Conservation (phyloP, 768 basidiomycete genomes). For the Termitomyces sp. region DNA sequence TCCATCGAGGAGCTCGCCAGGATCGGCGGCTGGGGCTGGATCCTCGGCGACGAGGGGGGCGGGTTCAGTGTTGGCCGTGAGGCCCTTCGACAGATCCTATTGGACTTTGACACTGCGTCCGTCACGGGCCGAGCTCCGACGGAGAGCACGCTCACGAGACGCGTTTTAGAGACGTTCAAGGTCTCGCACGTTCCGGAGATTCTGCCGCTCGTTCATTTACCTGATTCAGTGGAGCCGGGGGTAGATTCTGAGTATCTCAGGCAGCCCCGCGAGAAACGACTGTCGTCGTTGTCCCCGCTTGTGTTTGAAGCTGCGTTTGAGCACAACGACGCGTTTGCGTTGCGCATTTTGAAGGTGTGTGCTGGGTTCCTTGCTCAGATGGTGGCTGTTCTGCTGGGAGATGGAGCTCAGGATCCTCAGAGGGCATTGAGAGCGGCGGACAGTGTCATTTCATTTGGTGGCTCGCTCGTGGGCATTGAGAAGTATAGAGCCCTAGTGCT, state of each 20-base stretch:
- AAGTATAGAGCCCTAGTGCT: conserved; percentile 43
- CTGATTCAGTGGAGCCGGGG: conserved; percentile 31
- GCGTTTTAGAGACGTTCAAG: conserved; percentile 52
- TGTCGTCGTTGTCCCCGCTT: conserved; percentile 68
- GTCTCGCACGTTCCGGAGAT: conserved; percentile 58
- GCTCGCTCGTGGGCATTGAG: conserved; percentile 63
- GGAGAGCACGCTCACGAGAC: conserved; percentile 36
- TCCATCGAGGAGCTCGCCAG: conserved; percentile 60
- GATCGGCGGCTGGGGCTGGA: conserved; percentile 81
- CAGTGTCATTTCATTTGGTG: conserved; percentile 73
- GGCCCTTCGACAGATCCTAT: conserved; percentile 62
- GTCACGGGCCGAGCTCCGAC: conserved; percentile 25
- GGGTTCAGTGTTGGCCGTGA: conserved; percentile 79
- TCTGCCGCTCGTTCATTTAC: conserved; percentile 56
- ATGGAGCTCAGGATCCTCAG: conserved; percentile 18
- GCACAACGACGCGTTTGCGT: conserved; percentile 59
- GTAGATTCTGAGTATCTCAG: conserved; percentile 17
- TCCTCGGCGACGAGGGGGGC: conserved; percentile 80
- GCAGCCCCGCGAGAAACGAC: conserved; percentile 61
- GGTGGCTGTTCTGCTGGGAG: conserved; percentile 48
- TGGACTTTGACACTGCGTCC: conserved; percentile 48
- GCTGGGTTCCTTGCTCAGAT: conserved; percentile 54
- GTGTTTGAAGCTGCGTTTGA: conserved; percentile 79
- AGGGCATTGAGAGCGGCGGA: conserved; percentile 45
- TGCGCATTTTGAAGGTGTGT: conserved; percentile 48